Conservation (phyloP, 441 rosid genomes). For the Gossypium davidsonii region DNA sequence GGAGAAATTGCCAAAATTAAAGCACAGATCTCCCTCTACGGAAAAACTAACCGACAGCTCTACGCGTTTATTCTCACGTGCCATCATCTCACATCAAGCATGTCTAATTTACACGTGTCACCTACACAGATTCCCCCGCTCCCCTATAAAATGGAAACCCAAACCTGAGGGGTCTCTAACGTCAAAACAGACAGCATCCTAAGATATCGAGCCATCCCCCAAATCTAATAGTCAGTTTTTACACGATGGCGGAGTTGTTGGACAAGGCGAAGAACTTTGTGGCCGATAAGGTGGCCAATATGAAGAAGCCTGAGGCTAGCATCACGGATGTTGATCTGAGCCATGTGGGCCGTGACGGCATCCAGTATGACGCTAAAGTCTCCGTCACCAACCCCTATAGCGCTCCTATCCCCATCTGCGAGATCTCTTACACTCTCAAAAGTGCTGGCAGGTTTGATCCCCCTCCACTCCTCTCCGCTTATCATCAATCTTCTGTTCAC, state of each 20-base stretch:
- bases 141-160: not conserved
- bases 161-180: not conserved
- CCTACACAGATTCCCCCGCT: not conserved
- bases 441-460: conserved; percentile 54
- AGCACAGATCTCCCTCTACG: conserved; percentile 18
- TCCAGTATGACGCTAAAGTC: conserved; percentile 59
- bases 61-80: conserved; percentile 4
- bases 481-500: not conserved
- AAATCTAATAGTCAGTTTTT: not conserved
- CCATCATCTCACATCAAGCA: not conserved
- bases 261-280: conserved; percentile 67
- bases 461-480: not conserved
- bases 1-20: not conserved
- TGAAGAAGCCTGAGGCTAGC: conserved; percentile 68
- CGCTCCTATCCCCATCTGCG: conserved; percentile 63
- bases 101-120: conserved; percentile 2
- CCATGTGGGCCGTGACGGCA: conserved; percentile 44
- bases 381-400: conserved; percentile 64
- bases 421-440: conserved; percentile 69
- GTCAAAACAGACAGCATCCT: not conserved
- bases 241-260: conserved; percentile 33
- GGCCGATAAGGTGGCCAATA: conserved; percentile 45
- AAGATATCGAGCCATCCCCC: not conserved
- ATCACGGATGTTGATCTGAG: conserved; percentile 51
- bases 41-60: not conserved